phyloP scores from a whole-genome alignment of 2,329 filamentous ascomycete species.

The Fusarium metavorans region DNA sequence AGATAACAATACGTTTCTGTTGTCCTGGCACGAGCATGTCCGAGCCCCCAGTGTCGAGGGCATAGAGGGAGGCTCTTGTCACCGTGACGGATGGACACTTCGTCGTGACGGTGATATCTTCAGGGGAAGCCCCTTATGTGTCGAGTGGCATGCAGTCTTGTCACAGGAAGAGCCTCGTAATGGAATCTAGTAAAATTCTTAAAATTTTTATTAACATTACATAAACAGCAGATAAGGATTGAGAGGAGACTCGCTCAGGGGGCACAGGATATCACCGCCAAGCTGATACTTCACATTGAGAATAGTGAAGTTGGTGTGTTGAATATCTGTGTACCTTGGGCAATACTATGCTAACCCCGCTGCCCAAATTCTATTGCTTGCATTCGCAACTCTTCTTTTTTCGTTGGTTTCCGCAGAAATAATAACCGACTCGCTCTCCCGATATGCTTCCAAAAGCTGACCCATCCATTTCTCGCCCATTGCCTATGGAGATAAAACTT shows the following conservation, averaged over 20 bases:
- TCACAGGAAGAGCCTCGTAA: neutral
- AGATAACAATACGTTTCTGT: neutral
- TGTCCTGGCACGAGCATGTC: neutral
- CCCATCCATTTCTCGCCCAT: neutral
- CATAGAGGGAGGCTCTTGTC: neutral
- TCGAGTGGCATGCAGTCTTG: neutral
- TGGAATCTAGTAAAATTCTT: neutral
- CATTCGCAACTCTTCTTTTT: constrained; percentile 13
- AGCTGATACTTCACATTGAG: neutral
- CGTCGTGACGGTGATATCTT: neutral
- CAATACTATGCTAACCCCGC: neutral
- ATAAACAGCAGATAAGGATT: neutral
- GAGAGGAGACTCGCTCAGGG: neutral
- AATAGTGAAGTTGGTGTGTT: neutral
- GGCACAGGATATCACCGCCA: neutral
- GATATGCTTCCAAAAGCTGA: constrained; percentile 7
- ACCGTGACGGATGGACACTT: neutral
- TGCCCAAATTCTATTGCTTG: constrained; percentile 3
- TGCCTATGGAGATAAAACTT: neutral
- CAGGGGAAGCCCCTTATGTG: neutral
- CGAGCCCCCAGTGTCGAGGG: too few relatives aligned
- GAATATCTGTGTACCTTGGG: neutral
- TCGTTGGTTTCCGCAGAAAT: constrained; percentile 1
- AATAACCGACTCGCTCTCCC: constrained; percentile 3
- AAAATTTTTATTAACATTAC: neutral